These are phyloP conservation scores for Boletus semigastroideus DNA, from an alignment of 1,284 basidiomycete species.

Conservation along the genomic window DNA sequence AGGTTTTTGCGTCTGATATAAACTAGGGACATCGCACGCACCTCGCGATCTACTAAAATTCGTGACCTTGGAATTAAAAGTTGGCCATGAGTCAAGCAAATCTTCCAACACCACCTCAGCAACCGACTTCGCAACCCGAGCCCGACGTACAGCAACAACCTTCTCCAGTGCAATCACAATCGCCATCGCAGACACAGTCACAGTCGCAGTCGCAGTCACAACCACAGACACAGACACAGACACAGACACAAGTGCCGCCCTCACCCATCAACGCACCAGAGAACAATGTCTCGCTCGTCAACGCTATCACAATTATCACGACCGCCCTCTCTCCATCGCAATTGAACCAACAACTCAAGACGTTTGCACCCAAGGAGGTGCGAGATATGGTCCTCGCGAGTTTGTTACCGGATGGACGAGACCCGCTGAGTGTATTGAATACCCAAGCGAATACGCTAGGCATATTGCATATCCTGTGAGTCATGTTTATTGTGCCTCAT, in stretches of 20 bases:
- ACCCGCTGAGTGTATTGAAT: conserved; percentile 60
- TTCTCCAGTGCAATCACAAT: conserved; percentile 17
- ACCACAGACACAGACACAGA: conserved; percentile 1
- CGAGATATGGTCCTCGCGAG: conserved; percentile 50
- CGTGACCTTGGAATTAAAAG: conserved; percentile 13
- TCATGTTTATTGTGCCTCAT: conserved; percentile 6
- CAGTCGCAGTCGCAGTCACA: conserved; percentile 4
- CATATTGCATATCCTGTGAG: conserved; percentile 69
- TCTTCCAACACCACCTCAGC: conserved; percentile 26
- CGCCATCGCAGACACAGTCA: neutral
- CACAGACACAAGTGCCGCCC: conserved; percentile 9
- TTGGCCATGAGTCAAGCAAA: conserved; percentile 29
- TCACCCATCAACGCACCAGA: conserved; percentile 6
- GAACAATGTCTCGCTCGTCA: conserved; percentile 35
- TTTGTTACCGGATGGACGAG: conserved; percentile 50
- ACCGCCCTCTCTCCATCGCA: conserved; percentile 36
- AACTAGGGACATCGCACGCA: neutral
- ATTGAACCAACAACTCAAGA: conserved; percentile 44
- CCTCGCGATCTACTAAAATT: conserved; percentile 4
- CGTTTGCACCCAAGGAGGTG: conserved; percentile 44
- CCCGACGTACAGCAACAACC: conserved; percentile 19
- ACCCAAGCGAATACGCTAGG: conserved; percentile 58
- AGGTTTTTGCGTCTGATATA: conserved; percentile 4
- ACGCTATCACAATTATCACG: conserved; percentile 48
- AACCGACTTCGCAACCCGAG: conserved; percentile 21